A percentile compares a stretch with the other conserved stretches of the same genome.
phyloP scores from a whole-genome alignment of 2,329 filamentous ascomycete species.

The Verticillium zaregamsianum region DNA sequence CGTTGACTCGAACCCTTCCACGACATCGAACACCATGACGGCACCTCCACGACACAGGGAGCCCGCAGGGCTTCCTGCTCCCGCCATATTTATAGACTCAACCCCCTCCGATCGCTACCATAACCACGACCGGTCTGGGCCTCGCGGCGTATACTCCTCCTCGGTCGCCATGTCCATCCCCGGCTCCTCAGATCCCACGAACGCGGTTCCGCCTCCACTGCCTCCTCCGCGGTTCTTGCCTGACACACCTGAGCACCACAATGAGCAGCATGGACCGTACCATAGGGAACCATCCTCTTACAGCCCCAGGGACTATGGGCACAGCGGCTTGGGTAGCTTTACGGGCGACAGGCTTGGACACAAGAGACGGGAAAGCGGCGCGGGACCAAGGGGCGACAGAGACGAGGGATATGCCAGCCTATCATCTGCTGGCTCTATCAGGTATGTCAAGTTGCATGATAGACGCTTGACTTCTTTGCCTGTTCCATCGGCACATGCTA shows the following conservation, averaged over 20 bases:
- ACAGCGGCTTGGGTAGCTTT: slow-evolving; percentile 30
- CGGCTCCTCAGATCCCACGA: slow-evolving; percentile 24
- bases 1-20: neutral
- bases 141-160: slow-evolving; percentile 25
- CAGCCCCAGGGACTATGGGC: slow-evolving; percentile 9
- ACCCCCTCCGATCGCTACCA: slow-evolving; percentile 21
- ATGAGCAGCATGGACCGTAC: slow-evolving; percentile 26
- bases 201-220: slow-evolving; percentile 36
- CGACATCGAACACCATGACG: slow-evolving; percentile 24
- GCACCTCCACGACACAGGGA: slow-evolving; percentile 32
- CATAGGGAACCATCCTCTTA: slow-evolving; percentile 18
- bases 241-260: slow-evolving; percentile 23
- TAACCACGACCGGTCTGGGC: slow-evolving; percentile 22
- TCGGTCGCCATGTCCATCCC: slow-evolving; percentile 37
- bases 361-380: slow-evolving; percentile 24
- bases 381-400: slow-evolving; percentile 18
- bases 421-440: slow-evolving; percentile 25
- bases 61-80: slow-evolving; percentile 19
- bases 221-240: slow-evolving; percentile 39
- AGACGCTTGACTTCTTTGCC: neutral
- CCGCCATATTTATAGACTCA: slow-evolving; percentile 32
- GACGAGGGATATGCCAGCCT: slow-evolving; percentile 42
- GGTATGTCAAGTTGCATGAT: slow-evolving; percentile 2
- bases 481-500: slow-evolving; percentile 14
- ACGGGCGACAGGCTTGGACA: slow-evolving; percentile 28